Conservation (phyloP, 345 rosid genomes). For the Trapa bicornis region DNA sequence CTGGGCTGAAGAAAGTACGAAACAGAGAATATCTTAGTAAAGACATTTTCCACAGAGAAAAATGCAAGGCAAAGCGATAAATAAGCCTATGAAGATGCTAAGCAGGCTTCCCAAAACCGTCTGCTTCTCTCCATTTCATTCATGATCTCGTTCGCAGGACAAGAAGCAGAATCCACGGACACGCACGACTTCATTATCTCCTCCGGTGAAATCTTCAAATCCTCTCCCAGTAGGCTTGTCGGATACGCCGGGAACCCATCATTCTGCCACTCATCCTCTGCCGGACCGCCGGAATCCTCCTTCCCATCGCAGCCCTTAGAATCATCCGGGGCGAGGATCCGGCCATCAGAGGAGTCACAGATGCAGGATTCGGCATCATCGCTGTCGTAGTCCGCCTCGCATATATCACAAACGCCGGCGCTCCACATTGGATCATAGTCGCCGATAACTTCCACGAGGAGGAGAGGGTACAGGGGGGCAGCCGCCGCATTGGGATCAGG, state of each 20-base stretch:
- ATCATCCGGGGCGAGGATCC: neutral
- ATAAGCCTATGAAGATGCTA: constrained; percentile 35
- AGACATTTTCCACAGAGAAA: too few species aligned
- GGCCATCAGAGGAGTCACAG: constrained; percentile 13
- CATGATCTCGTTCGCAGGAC: constrained; percentile 13
- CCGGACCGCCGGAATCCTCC: constrained; percentile 7
- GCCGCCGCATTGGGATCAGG: neutral
- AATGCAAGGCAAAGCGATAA: too few species aligned
- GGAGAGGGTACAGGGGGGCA: constrained; percentile 28
- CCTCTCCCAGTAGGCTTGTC: constrained; percentile 2
- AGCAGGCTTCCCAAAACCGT: constrained; percentile 79
- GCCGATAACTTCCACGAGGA: constrained; percentile 51
- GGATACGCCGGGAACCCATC: neutral
- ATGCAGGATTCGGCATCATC: constrained; percentile 59
- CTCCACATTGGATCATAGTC: constrained; percentile 27
- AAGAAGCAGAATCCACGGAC: constrained; percentile 20
- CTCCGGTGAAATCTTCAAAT: constrained; percentile 1
- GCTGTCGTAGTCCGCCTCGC: constrained; percentile 29
- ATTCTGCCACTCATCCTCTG: constrained; percentile 13
- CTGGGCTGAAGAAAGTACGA: neutral
- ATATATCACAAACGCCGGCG: neutral
- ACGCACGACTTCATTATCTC: constrained; percentile 12
- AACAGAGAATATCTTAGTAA: neutral
- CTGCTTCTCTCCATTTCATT: constrained; percentile 58
- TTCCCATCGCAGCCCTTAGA: constrained; percentile 2